phyloP scores from a whole-genome alignment of 2,329 filamentous ascomycete species.

The Alternaria postmessia region DNA sequence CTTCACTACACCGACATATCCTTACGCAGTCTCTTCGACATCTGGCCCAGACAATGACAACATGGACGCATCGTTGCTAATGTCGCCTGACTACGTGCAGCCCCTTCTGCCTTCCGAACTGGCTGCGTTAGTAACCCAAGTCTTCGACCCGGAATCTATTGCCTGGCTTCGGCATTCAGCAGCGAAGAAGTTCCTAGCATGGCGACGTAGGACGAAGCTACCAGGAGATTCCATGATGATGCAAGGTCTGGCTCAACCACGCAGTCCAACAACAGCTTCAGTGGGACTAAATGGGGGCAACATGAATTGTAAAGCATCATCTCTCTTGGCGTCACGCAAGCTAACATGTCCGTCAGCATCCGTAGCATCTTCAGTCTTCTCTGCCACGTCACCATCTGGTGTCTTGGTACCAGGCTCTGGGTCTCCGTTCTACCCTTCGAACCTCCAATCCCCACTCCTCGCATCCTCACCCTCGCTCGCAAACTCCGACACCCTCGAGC shows the following conservation, averaged over 20 bases:
- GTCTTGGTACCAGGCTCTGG: constrained; percentile 48
- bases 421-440: constrained; percentile 46
- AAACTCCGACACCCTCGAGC: constrained; percentile 32
- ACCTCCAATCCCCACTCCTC: constrained; percentile 46
- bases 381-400: constrained; percentile 48
- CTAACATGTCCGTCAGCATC: constrained; percentile 40
- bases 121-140: constrained; percentile 68
- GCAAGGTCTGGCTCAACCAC: constrained; percentile 35
- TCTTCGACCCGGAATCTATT: constrained; percentile 81
- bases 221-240: constrained; percentile 38
- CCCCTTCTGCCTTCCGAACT: constrained; percentile 83
- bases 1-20: constrained; percentile 48
- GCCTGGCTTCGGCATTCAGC: constrained; percentile 83
- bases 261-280: constrained; percentile 40
- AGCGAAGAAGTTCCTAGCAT: constrained; percentile 80
- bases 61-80: constrained; percentile 92
- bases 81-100: constrained; percentile 89
- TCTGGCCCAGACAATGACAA: constrained; percentile 75
- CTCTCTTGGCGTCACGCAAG: background rate
- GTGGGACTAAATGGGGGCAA: constrained; percentile 38
- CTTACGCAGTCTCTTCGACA: constrained; percentile 82
- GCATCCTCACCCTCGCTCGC: constrained; percentile 47
- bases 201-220: constrained; percentile 61
- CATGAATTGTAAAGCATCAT: constrained; percentile 32
- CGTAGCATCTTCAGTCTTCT: constrained; percentile 46